Conservation (phyloP, 1,139 yeast genomes). For the Taphrina populina region DNA sequence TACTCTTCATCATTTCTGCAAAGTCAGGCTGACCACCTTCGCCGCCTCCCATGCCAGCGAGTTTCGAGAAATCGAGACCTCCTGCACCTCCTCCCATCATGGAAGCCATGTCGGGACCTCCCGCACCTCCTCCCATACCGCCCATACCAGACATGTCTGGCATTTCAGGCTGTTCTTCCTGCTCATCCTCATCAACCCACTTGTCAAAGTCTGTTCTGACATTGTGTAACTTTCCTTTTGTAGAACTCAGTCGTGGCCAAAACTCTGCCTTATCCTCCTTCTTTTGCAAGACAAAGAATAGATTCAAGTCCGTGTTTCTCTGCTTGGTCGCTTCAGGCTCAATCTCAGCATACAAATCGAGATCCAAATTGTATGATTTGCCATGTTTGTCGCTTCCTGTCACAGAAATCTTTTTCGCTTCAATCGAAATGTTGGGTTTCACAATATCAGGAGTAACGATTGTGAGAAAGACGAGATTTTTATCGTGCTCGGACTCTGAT, state of each 20-base stretch:
- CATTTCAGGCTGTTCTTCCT: conserved; percentile 51
- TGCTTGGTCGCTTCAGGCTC: conserved; percentile 55
- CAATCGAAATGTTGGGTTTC: conserved; percentile 62
- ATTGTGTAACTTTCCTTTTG: conserved; percentile 65
- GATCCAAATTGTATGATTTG: conserved; percentile 40
- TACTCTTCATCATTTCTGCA: conserved; percentile 34
- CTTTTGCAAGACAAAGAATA: conserved; percentile 70
- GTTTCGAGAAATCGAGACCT: conserved; percentile 41
- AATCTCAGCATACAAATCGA: conserved; percentile 50
- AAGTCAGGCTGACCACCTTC: conserved; percentile 34
- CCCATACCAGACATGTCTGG: conserved; percentile 42
- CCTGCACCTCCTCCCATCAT: conserved; percentile 39
- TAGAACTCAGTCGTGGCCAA: conserved; percentile 90
- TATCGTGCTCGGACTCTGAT: conserved; percentile 62
- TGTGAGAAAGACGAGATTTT: conserved; percentile 74
- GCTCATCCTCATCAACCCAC: conserved; percentile 97
- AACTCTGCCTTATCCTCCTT: conserved; percentile 65
- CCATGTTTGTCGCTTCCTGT: conserved; percentile 56
- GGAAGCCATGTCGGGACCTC: conserved; percentile 41
- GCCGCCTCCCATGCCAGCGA: conserved; percentile 32
- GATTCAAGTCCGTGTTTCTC: conserved; percentile 68
- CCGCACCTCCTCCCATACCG: conserved; percentile 44
- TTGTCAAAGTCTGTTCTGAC: conserved; percentile 91
- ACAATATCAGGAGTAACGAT: conserved; percentile 70
- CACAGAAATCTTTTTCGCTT: conserved; percentile 58